A percentile compares a stretch with the other conserved stretches of the same genome.
These are phyloP conservation scores for Solanum virginianum DNA, from an alignment of 257 asterid species.

Conservation along the genomic window DNA sequence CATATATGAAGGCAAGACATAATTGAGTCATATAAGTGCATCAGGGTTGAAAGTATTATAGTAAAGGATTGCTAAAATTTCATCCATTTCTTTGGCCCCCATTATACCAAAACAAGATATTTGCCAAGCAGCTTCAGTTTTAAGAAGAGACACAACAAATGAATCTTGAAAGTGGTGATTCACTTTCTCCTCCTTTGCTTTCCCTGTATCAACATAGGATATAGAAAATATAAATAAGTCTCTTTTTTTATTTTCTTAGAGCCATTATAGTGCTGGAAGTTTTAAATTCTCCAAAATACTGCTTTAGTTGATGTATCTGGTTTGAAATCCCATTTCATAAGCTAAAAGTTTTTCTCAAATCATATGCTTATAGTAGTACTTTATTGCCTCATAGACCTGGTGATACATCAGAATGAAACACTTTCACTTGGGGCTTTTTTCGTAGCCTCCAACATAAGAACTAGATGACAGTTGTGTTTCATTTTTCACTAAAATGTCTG, in stretches of 20 bases:
- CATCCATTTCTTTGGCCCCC: background rate
- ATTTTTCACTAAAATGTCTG: no score
- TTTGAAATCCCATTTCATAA: background rate
- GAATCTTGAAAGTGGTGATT: background rate
- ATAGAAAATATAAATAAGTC: background rate
- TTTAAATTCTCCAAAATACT: background rate
- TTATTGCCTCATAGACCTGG: background rate
- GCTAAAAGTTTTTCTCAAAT: background rate
- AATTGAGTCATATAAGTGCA: constrained; percentile 31
- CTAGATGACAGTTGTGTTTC: no score
- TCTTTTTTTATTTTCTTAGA: background rate
- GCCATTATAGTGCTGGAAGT: background rate
- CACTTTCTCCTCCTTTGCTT: background rate
- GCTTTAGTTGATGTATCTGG: background rate
- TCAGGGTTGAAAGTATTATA: constrained; percentile 22
- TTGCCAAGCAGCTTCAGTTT: constrained; percentile 62
- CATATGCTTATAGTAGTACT: background rate
- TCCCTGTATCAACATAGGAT: background rate
- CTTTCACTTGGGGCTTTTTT: no score
- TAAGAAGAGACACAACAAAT: constrained; percentile 56
- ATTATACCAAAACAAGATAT: constrained; percentile 21
- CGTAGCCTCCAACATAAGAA: no score
- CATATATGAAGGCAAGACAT: no score
- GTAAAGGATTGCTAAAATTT: constrained; percentile 62
- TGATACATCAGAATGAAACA: no score